These are phyloP conservation scores for Arbutus unedo DNA, from an alignment of 148 eudicot genomes.

Conservation along the genomic window DNA sequence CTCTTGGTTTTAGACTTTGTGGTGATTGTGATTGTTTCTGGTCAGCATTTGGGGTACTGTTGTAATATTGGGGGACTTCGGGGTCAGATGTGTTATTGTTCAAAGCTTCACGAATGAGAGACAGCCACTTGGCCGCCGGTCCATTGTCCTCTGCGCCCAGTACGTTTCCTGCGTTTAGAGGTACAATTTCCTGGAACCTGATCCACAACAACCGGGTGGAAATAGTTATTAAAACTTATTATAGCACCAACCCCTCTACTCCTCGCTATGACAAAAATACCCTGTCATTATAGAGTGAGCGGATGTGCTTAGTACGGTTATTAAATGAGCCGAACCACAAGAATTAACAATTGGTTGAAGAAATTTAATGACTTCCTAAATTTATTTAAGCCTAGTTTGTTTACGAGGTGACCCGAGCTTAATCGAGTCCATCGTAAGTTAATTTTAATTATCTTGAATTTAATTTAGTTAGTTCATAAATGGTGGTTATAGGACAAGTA, in stretches of 20 bases:
- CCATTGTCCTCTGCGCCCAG: conserved; percentile 60
- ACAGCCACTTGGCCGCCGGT: conserved; percentile 62
- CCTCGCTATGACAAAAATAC: too few relatives aligned
- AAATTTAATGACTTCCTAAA: too few relatives aligned
- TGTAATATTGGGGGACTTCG: conserved; percentile 12
- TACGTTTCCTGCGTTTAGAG: conserved; percentile 66
- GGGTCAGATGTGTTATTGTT: conserved; percentile 19
- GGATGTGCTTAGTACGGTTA: too few relatives aligned
- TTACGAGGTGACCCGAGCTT: too few relatives aligned
- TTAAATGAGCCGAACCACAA: too few relatives aligned
- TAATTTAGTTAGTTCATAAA: too few relatives aligned
- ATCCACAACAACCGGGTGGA: conserved; percentile 11
- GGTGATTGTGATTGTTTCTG: conserved; percentile 10
- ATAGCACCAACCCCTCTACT: too few relatives aligned
- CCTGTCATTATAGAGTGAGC: too few relatives aligned
- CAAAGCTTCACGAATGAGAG: conserved; percentile 43
- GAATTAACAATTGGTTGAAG: too few relatives aligned
- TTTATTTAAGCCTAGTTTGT: too few relatives aligned
- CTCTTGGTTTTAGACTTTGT: conserved; percentile 24
- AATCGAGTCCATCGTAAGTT: too few relatives aligned
- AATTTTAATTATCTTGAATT: too few relatives aligned
- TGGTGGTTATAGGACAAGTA: not conserved
- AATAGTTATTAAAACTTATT: conserved; percentile 10
- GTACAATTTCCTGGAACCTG: conserved; percentile 79
- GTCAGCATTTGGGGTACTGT: conserved; percentile 6